Conservation (phyloP, 352 stramenopile species). For the Halophytophthora batemanensis region DNA sequence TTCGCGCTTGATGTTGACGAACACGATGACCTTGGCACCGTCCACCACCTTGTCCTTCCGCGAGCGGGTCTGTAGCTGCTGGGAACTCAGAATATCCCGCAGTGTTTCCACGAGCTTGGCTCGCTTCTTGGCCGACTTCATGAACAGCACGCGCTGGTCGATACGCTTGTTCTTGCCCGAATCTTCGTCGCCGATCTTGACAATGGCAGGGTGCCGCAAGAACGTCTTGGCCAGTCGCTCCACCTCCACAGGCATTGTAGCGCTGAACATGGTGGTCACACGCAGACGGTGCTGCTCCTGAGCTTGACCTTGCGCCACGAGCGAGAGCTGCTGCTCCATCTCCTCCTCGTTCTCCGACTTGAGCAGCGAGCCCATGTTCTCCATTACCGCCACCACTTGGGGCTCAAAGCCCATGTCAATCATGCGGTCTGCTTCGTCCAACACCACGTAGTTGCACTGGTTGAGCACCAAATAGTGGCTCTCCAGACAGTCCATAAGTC, state of each 20-base stretch:
- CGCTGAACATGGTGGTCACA: slow-evolving; percentile 97
- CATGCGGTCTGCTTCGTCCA: slow-evolving; percentile 99
- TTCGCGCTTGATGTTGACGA: slow-evolving; percentile 99
- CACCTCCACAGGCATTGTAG: slow-evolving; percentile 98
- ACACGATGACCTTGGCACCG: slow-evolving; percentile 97
- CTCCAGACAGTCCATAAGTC: slow-evolving; percentile 97
- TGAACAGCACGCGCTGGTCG: slow-evolving; percentile 94
- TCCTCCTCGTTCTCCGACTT: slow-evolving; percentile 97
- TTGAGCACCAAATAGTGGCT: slow-evolving; percentile 98
- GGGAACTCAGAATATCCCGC: slow-evolving; percentile 74
- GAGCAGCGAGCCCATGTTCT: slow-evolving; percentile 95
- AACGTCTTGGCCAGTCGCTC: slow-evolving; percentile 97
- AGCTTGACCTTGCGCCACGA: slow-evolving; percentile 41
- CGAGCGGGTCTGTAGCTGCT: slow-evolving; percentile 34
- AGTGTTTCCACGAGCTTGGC: slow-evolving; percentile 83
- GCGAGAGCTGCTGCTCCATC: slow-evolving; percentile 91
- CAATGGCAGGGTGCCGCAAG: slow-evolving; percentile 94
- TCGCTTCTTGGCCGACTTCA: slow-evolving; percentile 92
- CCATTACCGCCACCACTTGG: slow-evolving; percentile 95
- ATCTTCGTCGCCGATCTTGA: slow-evolving; percentile 98
- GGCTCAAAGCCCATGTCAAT: slow-evolving; percentile 98
- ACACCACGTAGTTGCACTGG: slow-evolving; percentile 98
- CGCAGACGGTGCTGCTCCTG: slow-evolving; percentile 65
- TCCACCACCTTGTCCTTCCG: slow-evolving; percentile 74
- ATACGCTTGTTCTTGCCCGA: slow-evolving; percentile 98